These are phyloP conservation scores for Talaromyces pinophilus DNA, from an alignment of 2,329 filamentous ascomycete genomes.

Conservation along the genomic window DNA sequence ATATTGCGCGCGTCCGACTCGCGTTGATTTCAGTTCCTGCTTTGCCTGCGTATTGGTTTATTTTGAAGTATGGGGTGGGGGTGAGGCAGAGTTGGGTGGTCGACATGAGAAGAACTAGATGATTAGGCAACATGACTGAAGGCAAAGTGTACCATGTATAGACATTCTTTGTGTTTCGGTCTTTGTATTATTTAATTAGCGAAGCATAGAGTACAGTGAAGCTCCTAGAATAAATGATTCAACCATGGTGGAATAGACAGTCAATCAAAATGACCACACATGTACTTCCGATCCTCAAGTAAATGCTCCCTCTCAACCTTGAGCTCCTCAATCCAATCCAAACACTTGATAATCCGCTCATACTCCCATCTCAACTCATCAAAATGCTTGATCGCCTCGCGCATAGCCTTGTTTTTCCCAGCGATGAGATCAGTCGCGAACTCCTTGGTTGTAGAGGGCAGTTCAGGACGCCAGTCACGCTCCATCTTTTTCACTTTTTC, in stretches of 20 bases:
- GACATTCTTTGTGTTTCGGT: neutral
- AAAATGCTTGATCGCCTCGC: neutral
- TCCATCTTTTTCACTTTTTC: constrained; percentile 15
- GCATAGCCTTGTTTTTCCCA: neutral
- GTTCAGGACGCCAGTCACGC: neutral
- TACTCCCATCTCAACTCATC: constrained; percentile 17
- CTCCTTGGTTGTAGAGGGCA: constrained; percentile 1
- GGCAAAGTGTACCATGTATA: neutral
- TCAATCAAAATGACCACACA: constrained; percentile 11
- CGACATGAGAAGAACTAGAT: neutral
- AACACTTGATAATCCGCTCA: neutral
- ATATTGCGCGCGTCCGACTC: constrained; percentile 47
- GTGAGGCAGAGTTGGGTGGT: neutral
- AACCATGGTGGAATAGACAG: no score
- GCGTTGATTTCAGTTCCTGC: constrained; percentile 5
- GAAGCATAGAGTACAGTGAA: neutral
- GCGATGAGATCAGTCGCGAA: neutral
- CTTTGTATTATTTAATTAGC: neutral
- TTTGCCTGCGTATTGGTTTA: neutral
- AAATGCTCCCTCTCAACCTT: constrained; percentile 9
- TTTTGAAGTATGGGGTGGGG: neutral
- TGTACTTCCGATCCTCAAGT: constrained; percentile 17
- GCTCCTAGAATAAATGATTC: neutral
- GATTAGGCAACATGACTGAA: neutral
- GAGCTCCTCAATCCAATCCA: constrained; percentile 10